Conservation (phyloP, 331 rosid genomes). For the Ulmus americana region DNA sequence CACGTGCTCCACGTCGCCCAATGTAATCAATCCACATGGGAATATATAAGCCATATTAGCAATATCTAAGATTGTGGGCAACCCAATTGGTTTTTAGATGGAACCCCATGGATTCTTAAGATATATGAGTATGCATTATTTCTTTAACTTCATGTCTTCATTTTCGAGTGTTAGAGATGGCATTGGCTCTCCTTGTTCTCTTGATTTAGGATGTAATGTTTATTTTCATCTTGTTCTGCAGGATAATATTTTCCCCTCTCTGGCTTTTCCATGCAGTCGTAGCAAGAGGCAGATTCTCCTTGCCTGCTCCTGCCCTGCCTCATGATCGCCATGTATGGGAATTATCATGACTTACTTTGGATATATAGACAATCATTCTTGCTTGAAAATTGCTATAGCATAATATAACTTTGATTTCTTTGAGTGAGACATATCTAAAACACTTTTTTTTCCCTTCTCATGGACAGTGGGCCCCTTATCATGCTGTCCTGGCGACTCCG, state of each 20-base stretch:
- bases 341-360: constrained; percentile 1
- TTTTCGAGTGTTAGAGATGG: no score
- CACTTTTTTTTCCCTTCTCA: constrained; percentile 19
- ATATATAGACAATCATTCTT: constrained; percentile 13
- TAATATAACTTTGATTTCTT: constrained; percentile 11
- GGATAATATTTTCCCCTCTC: constrained; percentile 61
- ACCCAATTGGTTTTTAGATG: no score
- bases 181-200: no score
- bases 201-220: constrained; percentile 1
- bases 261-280: constrained; percentile 77
- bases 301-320: constrained; percentile 87
- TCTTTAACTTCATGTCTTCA: no score
- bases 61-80: no score
- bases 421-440: constrained; percentile 12
- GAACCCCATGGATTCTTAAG: no score
- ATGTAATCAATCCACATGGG: no score
- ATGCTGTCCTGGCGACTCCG: constrained; percentile 69
- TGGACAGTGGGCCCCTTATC: constrained; percentile 94
- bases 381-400: background rate
- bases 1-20: no score
- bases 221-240: constrained; percentile 26
- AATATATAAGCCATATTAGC: no score
- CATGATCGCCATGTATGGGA: constrained; percentile 70
- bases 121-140: no score
- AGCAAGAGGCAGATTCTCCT: constrained; percentile 78